These are phyloP conservation scores for Rhodotorula taiwanensis DNA, from an alignment of 768 basidiomycete species.

Conservation along the genomic window DNA sequence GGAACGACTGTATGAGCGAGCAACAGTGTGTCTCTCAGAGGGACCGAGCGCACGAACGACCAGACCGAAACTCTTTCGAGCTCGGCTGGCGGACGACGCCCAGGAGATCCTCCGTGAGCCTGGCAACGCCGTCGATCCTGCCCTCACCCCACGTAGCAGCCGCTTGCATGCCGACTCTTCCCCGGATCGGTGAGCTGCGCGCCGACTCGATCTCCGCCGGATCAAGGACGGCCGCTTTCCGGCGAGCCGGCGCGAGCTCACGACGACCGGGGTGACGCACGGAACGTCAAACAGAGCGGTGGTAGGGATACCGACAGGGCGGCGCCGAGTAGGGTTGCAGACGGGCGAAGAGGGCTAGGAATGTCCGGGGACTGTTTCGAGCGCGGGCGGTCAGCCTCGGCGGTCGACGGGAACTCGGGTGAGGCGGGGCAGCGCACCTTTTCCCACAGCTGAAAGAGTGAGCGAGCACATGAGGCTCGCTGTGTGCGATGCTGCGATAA, in stretches of 20 bases:
- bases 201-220: background rate
- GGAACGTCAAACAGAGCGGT: background rate
- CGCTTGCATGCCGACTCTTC: background rate
- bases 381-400: background rate
- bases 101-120: too few relatives aligned
- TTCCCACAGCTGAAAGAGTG: background rate
- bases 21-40: too few relatives aligned
- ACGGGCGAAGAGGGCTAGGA: background rate
- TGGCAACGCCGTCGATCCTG: background rate
- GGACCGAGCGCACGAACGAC: too few relatives aligned
- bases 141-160: background rate
- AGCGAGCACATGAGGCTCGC: background rate
- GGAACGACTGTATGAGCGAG: too few relatives aligned
- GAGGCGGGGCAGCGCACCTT: background rate
- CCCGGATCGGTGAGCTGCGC: background rate
- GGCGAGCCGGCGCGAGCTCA: background rate
- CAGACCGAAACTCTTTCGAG: too few relatives aligned
- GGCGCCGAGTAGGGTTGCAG: background rate
- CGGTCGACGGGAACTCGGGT: background rate
- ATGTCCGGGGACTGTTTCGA: background rate
- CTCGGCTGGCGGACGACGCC: too few relatives aligned
- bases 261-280: background rate
- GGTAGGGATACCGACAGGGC: background rate
- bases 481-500: constrained; percentile 1
- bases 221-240: constrained; percentile 2